Evolutionary conservation across 108 stramenopile species (phyloP), one percentile per base, ranked within the genome.

Genomic region (Schizochytrium sp.): DNA sequence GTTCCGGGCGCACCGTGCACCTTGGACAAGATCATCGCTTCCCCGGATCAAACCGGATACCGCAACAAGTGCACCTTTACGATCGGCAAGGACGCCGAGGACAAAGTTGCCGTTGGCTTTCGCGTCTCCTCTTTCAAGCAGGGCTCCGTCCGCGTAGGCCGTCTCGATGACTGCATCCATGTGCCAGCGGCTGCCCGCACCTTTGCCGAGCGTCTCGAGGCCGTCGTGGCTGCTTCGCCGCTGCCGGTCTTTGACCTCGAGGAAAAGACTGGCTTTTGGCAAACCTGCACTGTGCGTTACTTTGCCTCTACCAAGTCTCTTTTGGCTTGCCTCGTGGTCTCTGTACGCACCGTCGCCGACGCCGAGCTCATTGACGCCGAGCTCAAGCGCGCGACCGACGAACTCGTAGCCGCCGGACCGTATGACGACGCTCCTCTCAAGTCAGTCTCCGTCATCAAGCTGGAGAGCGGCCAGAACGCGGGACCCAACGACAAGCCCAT

Each of bases 51-150:
- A 29, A 72, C 87, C 87, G 94, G 94, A 58, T 95, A 97, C 76
- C 90, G 97, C 29, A 98, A 98, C 94, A 98, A 98, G 92, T 94
- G 93, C 63, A 96, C 97, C 71, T 96, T 97, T 72, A 98, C 96
- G 21, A 92, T 96, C 89, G 96, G 96, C 25, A 93, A 93, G 34
- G 90, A 87, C 55, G 69, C 23, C 2, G 90, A 89, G 29, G 87
- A 87, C 18, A 48, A 59, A 44, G 44, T 87, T 5, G 89, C 90
- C 12, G 93, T 95, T 4, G 97, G 97, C 43, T 97, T 97, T 72
- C 90, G 97, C 25, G 91, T 93, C 58, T 87, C 89, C 8, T 93
- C 96, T 55, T 98, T 90, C 53, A 60, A 89, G 28, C 44, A 41
- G 45, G 92, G 96, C 92, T 53, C 89, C 25, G 94, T 95, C 21